phyloP scores from a whole-genome alignment of 805 yeast genomes.

The Barnettozyma sp. region DNA sequence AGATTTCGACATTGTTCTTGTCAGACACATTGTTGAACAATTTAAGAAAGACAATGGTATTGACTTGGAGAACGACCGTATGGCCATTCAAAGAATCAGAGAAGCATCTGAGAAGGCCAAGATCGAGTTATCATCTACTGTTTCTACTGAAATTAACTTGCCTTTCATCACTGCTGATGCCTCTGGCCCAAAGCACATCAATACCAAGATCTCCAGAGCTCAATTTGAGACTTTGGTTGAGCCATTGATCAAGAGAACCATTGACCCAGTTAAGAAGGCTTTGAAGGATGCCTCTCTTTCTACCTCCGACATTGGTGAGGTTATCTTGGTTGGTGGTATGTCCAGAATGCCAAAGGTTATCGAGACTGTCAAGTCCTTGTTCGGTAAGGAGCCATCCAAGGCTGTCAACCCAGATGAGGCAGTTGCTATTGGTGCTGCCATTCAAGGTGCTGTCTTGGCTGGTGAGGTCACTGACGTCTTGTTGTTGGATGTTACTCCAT shows the following conservation, averaged over 20 bases:
- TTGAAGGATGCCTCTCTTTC: conserved; percentile 65
- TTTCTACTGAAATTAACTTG: conserved; percentile 54
- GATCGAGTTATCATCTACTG: conserved; percentile 66
- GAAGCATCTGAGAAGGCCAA: conserved; percentile 77
- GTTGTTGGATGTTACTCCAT: conserved; percentile 85
- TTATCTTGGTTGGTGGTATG: conserved; percentile 82
- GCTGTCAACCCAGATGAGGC: conserved; percentile 86
- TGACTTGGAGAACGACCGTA: conserved; percentile 25
- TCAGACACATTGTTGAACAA: conserved; percentile 47
- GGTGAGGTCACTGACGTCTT: conserved; percentile 80
- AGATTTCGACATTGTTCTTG: conserved; percentile 67
- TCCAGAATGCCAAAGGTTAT: conserved; percentile 82
- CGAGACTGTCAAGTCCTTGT: conserved; percentile 52
- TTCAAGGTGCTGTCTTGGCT: conserved; percentile 80
- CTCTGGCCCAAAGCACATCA: conserved; percentile 53
- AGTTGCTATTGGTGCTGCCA: conserved; percentile 85
- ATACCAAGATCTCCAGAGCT: conserved; percentile 52
- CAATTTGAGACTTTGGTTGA: conserved; percentile 65
- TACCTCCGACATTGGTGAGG: conserved; percentile 65
- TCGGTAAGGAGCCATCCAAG: conserved; percentile 61
- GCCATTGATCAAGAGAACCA: conserved; percentile 58
- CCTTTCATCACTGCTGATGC: conserved; percentile 55
- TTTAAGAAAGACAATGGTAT: conserved; percentile 44
- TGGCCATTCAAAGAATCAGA: conserved; percentile 67
- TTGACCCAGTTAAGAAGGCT: conserved; percentile 72